Percentiles rank a stretch among this genome's conserved stretches.
phyloP scores from a whole-genome alignment of 2,329 filamentous ascomycete genomes.

The Colletotrichum salicis region DNA sequence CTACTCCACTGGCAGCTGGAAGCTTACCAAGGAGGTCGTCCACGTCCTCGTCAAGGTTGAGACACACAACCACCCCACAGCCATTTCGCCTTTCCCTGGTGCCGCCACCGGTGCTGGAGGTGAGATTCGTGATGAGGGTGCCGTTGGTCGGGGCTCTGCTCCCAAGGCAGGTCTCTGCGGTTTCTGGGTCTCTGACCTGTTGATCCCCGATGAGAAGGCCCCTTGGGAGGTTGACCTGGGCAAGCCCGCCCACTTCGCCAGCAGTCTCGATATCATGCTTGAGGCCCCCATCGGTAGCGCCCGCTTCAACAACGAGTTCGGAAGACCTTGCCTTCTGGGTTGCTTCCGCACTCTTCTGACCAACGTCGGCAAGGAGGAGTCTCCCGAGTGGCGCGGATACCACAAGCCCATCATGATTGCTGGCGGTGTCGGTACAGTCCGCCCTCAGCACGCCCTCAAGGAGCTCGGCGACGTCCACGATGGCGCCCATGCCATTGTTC shows the following conservation, averaged over 20 bases:
- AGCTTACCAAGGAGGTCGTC: slow-evolving; percentile 83
- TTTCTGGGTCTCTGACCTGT: slow-evolving; percentile 93
- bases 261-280: slow-evolving; percentile 95
- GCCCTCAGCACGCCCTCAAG: slow-evolving; percentile 92
- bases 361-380: slow-evolving; percentile 64
- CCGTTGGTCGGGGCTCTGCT: slow-evolving; percentile 90
- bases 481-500: slow-evolving; percentile 90
- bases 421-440: slow-evolving; percentile 90
- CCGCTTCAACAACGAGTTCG: slow-evolving; percentile 98
- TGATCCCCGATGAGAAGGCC: slow-evolving; percentile 83
- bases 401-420: slow-evolving; percentile 99
- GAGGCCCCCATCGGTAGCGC: slow-evolving; percentile 96
- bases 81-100: slow-evolving; percentile 91
- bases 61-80: slow-evolving; percentile 97
- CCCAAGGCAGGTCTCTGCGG: slow-evolving; percentile 93
- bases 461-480: slow-evolving; percentile 80
- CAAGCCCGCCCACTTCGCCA: slow-evolving; percentile 90
- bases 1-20: slow-evolving; percentile 87
- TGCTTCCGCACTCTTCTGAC: slow-evolving; percentile 92
- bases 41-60: slow-evolving; percentile 95
- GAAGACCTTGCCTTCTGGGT: slow-evolving; percentile 85
- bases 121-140: slow-evolving; percentile 94
- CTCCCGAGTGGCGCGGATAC: slow-evolving; percentile 83
- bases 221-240: slow-evolving; percentile 95
- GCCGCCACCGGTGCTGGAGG: slow-evolving; percentile 95